Base-by-base conservation (phyloP, 208 protist genomes). In the Zelonia costaricensis region DNA sequence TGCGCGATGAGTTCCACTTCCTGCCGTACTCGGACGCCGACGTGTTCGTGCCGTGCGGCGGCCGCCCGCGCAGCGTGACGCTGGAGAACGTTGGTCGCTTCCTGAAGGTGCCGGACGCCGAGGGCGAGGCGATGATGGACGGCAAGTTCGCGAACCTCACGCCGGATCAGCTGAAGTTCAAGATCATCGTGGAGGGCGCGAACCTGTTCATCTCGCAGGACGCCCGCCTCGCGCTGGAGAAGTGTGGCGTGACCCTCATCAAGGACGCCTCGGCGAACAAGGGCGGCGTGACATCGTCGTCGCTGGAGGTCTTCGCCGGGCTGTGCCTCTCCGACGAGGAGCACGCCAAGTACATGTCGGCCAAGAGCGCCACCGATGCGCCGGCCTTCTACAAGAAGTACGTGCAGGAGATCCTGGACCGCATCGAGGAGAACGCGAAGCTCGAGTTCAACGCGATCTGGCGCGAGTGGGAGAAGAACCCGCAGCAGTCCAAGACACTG, bases 161-260 rank as follows among this genome's bases (percentile, higher is more conserved):
- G 25, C 59, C 46, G 16, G 64, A 93, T 44, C 54, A 76, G 53
- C 85, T 84, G 22, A 85, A 91, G 74, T 98, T 92, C 78, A 94
- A 95, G 80, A 91, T 94, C 65, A 98, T 99, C 76, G 88, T 98
- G 18, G 97, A 99, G 69, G 97, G 97, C 36, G 97, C 97, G n/a
- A 99, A 99, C 80, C 76, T 99, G 22, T 99, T 98, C 80, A 91
- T 98, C 59, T 98, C 97, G 12, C 92, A 98, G 67, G 94, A 97
- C 54, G 95, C 95, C 30, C 85, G 96, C 38, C 68, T 95, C n/a
- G 88, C 92, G 18, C 62, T 97, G 4, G 93, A 97, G 83, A 82
- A 89, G 42, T 82, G 76, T 42, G 93, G 92, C 36, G 83, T 97
- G 15, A 68, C 76, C 15, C 68, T 95, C 12, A 91, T 97, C 64